Conservation (phyloP, 805 yeast species). For the Torulaspora delbrueckii region DNA sequence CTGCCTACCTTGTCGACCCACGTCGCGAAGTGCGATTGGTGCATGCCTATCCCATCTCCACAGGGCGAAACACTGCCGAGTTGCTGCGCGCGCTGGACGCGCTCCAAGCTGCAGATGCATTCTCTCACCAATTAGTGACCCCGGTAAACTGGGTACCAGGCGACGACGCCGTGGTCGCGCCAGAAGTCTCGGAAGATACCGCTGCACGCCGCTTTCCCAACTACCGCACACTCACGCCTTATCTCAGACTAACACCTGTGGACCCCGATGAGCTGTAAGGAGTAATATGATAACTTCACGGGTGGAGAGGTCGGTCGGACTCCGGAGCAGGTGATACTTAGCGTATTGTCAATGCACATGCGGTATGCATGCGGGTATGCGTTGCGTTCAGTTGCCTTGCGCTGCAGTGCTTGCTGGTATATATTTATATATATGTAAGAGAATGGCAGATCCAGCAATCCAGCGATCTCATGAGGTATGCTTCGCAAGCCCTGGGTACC, state of each 20-base stretch:
- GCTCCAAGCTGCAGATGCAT: constrained; percentile 56
- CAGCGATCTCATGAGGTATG: no score
- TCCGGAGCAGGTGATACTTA: neutral
- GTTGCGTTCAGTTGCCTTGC: neutral
- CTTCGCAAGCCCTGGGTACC: neutral
- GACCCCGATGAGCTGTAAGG: constrained; percentile 12
- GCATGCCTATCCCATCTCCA: constrained; percentile 66
- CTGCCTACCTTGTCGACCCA: constrained; percentile 70
- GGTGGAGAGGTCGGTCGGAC: neutral
- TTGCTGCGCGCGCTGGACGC: constrained; percentile 67
- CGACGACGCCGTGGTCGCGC: constrained; percentile 69
- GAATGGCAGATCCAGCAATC: neutral
- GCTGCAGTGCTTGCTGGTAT: neutral
- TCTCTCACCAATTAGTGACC: constrained; percentile 50
- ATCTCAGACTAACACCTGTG: constrained; percentile 52
- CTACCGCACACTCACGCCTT: constrained; percentile 56
- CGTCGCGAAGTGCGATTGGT: constrained; percentile 56
- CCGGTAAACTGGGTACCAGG: constrained; percentile 73
- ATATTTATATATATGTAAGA: neutral
- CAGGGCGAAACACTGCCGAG: constrained; percentile 74
- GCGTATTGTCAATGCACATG: neutral
- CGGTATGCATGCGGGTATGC: neutral
- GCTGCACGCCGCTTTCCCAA: constrained; percentile 60
- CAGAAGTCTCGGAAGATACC: constrained; percentile 54
- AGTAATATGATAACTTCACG: neutral